Conservation (phyloP, 495 filamentous ascomycete species). For the Penicillium steckii region DNA sequence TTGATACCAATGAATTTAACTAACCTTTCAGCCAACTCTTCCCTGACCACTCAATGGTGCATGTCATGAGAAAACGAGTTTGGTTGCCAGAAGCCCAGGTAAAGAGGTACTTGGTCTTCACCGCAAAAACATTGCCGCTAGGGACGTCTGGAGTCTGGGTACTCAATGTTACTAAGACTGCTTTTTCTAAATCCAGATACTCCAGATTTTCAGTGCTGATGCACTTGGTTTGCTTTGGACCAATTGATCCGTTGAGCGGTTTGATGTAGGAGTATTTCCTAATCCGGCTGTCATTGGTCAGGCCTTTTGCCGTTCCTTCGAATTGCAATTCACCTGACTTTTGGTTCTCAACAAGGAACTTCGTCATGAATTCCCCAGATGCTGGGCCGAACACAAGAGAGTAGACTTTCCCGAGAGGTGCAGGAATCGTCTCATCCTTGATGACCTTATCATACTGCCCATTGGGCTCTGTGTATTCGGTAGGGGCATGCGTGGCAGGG, state of each 20-base stretch:
- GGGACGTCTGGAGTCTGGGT: slow-evolving; percentile 96
- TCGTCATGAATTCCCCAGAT: slow-evolving; percentile 76
- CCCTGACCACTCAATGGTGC: slow-evolving; percentile 90
- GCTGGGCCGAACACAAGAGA: slow-evolving; percentile 79
- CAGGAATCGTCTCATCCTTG: slow-evolving; percentile 81
- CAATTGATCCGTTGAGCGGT: slow-evolving; percentile 77
- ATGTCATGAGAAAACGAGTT: slow-evolving; percentile 81
- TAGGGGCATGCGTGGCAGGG: slow-evolving; percentile 76
- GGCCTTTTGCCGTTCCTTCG: slow-evolving; percentile 74
- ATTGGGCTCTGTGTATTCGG: slow-evolving; percentile 73
- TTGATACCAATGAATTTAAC: slow-evolving; percentile 8
- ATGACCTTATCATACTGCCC: slow-evolving; percentile 81
- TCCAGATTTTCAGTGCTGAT: slow-evolving; percentile 82
- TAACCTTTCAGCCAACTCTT: slow-evolving; percentile 98
- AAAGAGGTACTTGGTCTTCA: slow-evolving; percentile 92
- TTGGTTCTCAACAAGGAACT: slow-evolving; percentile 82
- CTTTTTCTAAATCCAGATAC: slow-evolving; percentile 80
- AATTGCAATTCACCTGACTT: slow-evolving; percentile 85
- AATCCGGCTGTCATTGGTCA: slow-evolving; percentile 68
- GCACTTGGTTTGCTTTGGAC: slow-evolving; percentile 94
- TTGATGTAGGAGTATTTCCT: slow-evolving; percentile 89
- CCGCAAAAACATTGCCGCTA: slow-evolving; percentile 84
- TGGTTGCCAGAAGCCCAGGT: slow-evolving; percentile 84
- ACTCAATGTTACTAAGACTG: slow-evolving; percentile 70
- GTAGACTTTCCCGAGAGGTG: slow-evolving; percentile 91